Evolutionary conservation across 2,329 filamentous ascomycete genomes (phyloP), one percentile per base, ranked within the genome.

Genomic region (Botrytis medusae): DNA sequence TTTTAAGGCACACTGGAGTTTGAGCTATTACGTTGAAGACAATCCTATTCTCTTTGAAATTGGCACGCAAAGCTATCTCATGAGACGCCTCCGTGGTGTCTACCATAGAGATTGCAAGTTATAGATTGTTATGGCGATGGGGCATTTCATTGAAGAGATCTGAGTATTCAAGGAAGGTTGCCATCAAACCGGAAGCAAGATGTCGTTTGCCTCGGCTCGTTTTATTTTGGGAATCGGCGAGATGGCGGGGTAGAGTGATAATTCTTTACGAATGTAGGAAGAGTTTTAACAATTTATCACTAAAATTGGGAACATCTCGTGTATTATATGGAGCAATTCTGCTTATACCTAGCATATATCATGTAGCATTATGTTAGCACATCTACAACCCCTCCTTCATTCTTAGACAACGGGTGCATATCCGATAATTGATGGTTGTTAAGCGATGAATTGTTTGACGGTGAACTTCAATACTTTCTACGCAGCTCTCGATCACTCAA

Each of bases 81-180:
- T 68, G 65, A 42, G 65, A 32, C 65, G 65, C 1, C 65, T 68
- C 2, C 37, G 20, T 32, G n/a, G 65, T 32, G 65, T 68, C 29
- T 42, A 68, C 40, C 48, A 42, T 10, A 57, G 65, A 42, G 48
- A 68, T 9, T 68, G n/a, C 34, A 57, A 32, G 10, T 34, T 57
- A n/a, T 57, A 57, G 37, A 57, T 42, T 5, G 4, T 16, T 10
- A 42, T 12, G 4, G 9, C 32, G n/a, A 14, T 40, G 29, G 34
- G 25, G 1, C 8, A 22, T 40, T 2, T 29, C 29, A 9, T 29
- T 25, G 9, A 37, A 8, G 48, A 9, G 6, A 5, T 40, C 1
- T 12, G 34, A 29, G 48, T 3, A 12, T 20, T 40, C 12, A 1
- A 29, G 10, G 37, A 5, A 4, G 12, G 59, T 18, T n/a, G 59